phyloP scores from a whole-genome alignment of 106 monocot genomes.

The Acanthochlamys bracteata region DNA sequence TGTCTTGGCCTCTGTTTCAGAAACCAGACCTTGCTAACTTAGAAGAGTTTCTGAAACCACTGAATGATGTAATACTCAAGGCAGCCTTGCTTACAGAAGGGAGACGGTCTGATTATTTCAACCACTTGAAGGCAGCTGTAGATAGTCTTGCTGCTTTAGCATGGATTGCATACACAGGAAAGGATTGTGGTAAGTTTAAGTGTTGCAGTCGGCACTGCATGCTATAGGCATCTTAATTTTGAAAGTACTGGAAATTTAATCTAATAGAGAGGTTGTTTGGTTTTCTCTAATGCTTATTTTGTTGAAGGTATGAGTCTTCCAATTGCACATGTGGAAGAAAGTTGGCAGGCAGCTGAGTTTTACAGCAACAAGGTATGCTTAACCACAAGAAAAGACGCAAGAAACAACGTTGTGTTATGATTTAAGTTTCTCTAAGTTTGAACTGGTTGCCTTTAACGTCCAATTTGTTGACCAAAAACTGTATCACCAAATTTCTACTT shows the following conservation, averaged over 20 bases:
- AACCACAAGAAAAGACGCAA: background rate
- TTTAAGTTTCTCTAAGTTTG: too few relatives aligned
- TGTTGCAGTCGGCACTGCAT: too few relatives aligned
- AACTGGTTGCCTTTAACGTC: too few relatives aligned
- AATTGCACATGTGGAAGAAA: constrained; percentile 91
- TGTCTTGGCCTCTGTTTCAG: constrained; percentile 24
- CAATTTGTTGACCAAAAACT: too few relatives aligned
- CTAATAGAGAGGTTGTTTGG: too few relatives aligned
- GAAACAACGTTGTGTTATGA: too few relatives aligned
- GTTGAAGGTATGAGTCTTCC: constrained; percentile 84
- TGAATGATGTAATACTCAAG: constrained; percentile 75
- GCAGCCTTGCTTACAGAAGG: constrained; percentile 82
- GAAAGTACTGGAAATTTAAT: too few relatives aligned
- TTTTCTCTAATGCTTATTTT: constrained; percentile 6
- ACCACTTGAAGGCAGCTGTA: constrained; percentile 69
- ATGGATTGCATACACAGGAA: constrained; percentile 91
- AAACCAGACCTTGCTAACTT: constrained; percentile 61
- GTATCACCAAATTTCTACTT: too few relatives aligned
- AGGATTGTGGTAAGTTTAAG: constrained; percentile 72
- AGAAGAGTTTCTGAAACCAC: constrained; percentile 74
- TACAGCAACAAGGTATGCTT: constrained; percentile 83
- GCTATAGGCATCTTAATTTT: too few relatives aligned
- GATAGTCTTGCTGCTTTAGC: constrained; percentile 86
- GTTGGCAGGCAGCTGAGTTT: constrained; percentile 99
- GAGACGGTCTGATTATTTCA: constrained; percentile 71